phyloP scores from a whole-genome alignment of 176 grass and related monocot species.

The Sorghum bicolor region DNA sequence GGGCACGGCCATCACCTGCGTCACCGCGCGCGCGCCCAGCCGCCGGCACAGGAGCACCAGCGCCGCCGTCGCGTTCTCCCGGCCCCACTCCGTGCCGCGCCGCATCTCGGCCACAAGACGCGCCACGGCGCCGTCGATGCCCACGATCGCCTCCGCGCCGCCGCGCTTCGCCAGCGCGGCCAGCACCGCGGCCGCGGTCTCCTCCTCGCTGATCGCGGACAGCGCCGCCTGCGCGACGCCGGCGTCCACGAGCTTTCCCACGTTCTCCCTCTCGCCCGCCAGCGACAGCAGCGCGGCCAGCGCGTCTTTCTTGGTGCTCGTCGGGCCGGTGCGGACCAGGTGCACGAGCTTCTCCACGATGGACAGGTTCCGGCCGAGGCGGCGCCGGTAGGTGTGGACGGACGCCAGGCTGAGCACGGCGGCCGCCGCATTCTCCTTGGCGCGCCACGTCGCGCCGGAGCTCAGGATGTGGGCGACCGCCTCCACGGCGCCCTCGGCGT shows the following conservation, averaged over 20 bases:
- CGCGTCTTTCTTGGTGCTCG: constrained; percentile 75
- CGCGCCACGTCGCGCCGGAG: constrained; percentile 65
- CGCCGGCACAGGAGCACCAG: constrained; percentile 84
- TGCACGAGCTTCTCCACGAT: constrained; percentile 45
- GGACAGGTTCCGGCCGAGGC: constrained; percentile 55
- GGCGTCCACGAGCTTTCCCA: constrained; percentile 57
- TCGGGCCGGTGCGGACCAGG: constrained; percentile 44
- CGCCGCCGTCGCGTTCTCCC: constrained; percentile 70
- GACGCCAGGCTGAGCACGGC: constrained; percentile 71
- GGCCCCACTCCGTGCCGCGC: constrained; percentile 64
- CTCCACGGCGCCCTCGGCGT: constrained; percentile 69
- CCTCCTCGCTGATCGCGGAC: constrained; percentile 50
- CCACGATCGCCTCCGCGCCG: constrained; percentile 71
- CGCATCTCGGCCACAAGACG: constrained; percentile 58
- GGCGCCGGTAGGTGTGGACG: constrained; percentile 67
- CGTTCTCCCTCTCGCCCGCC: constrained; percentile 84
- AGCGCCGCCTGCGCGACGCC: constrained; percentile 58
- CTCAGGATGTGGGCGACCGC: constrained; percentile 54
- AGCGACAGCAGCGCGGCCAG: constrained; percentile 71
- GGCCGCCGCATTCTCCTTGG: constrained; percentile 85
- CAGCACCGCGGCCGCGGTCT: constrained; percentile 62
- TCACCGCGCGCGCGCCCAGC: constrained; percentile 41
- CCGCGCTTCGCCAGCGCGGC: constrained; percentile 76
- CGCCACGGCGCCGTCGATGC: constrained; percentile 39
- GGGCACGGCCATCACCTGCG: constrained; percentile 55